Base-by-base conservation (phyloP, 352 stramenopile genomes). In the Pythium dissimile region DNA sequence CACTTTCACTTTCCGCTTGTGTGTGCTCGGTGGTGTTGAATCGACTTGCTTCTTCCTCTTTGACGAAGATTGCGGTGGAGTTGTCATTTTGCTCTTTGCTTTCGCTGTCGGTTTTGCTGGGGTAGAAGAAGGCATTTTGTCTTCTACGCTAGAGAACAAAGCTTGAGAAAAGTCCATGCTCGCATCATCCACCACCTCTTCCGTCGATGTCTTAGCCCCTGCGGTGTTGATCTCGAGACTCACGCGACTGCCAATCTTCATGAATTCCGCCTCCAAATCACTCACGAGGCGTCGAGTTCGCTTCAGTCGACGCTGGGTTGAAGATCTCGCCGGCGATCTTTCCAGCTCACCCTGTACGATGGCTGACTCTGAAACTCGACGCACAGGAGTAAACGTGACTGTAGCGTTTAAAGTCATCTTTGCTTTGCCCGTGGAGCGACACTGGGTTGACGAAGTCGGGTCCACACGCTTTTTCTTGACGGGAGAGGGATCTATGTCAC, bases 1-100 rank as follows among this genome's bases (percentile, higher is more conserved):
- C n/a, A 47, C 39, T 31, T 62, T 68, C 7, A 47, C 12, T 54
- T 60, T 63, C 5, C 60, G 53, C 24, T 59, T 68, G 38, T 63
- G 53, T 3, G 60, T 46, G 15, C 20, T 51, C 10, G 23, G n/a
- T 31, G 38, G 46, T 30, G 60, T 20, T 18, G n/a, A n/a, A n/a
- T 39, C 23, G 1, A 26, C 3, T 13, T 2, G 38, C 26, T 39
- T 47, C 26, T 43, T 7, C 31, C 1, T 16, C 16, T 18, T 54
- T 52, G 8, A 28, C 24, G 0, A 21, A 30, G 26, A n/a, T 12
- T 41, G 16, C 11, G 28, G 3, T 27, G 45, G 45, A n/a, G 28
- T 52, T n/a, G 10, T 53, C 18, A 30, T n/a, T 12, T 27, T 31
- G 35, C 32, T 38, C 7, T 9, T 34, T 21, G 48, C 20, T 45